phyloP scores from a whole-genome alignment of 306 rosid species.

The Vigna trinervia region DNA sequence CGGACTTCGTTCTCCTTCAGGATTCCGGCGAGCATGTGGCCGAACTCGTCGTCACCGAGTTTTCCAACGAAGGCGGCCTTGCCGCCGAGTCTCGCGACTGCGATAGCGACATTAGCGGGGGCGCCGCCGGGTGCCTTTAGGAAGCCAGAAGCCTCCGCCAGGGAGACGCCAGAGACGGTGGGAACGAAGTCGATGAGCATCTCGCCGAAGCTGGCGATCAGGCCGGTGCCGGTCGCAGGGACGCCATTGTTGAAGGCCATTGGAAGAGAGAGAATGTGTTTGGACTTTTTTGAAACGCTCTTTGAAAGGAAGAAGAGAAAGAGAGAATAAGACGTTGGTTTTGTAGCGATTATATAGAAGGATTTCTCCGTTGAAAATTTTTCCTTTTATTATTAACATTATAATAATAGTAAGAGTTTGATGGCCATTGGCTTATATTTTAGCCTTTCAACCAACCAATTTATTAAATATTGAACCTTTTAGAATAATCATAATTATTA shows the following conservation, averaged over 20 bases:
- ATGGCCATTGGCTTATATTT: too few relatives aligned
- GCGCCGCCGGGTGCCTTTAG: conserved; percentile 98
- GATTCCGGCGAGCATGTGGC: conserved; percentile 94
- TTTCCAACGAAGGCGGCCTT: conserved; percentile 84
- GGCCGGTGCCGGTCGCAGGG: conserved; percentile 62
- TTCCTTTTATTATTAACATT: too few relatives aligned
- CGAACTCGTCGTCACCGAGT: conserved; percentile 96
- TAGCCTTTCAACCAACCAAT: too few relatives aligned
- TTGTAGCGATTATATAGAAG: conserved; percentile 34
- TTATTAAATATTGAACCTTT: too few relatives aligned
- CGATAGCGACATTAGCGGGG: conserved; percentile 96
- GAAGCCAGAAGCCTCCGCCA: conserved; percentile 91
- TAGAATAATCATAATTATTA: too few relatives aligned
- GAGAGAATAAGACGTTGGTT: neutral
- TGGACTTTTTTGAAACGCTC: neutral
- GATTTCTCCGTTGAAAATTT: neutral
- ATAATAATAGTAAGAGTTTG: neutral
- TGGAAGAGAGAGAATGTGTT: neutral
- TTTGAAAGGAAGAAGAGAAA: neutral
- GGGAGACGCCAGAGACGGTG: conserved; percentile 79
- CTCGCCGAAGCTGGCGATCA: conserved; percentile 91
- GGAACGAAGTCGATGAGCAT: conserved; percentile 98
- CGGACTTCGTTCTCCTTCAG: conserved; percentile 70
- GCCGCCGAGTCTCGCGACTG: conserved; percentile 85
- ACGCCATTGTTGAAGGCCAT: conserved; percentile 55